These are phyloP conservation scores for Hordeum vulgare DNA, from an alignment of 176 grass and related monocot genomes.

Conservation along the genomic window DNA sequence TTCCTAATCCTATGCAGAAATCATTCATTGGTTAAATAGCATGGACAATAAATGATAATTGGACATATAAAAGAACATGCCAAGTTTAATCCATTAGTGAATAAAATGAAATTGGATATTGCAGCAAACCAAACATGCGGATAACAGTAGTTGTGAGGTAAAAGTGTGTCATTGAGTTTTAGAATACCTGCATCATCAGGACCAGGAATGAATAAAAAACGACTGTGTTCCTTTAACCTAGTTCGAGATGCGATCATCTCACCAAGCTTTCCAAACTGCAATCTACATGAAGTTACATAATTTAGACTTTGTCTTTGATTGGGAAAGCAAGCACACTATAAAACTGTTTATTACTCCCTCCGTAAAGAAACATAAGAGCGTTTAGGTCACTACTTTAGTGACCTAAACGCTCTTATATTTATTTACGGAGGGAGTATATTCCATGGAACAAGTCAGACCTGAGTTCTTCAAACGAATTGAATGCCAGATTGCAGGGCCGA, in stretches of 20 bases:
- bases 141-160: constrained; percentile 12
- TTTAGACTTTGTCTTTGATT: neutral
- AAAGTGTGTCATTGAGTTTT: constrained; percentile 5
- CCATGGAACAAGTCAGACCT: constrained; percentile 36
- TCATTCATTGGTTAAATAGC: constrained; percentile 11
- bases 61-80: neutral
- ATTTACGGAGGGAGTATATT: too few relatives aligned
- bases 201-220: constrained; percentile 88
- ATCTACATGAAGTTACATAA: constrained; percentile 37
- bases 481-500: constrained; percentile 72
- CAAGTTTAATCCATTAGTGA: neutral
- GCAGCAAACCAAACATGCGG: neutral
- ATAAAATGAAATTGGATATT: neutral
- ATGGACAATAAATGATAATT: constrained; percentile 5
- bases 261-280: constrained; percentile 86
- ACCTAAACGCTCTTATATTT: too few relatives aligned
- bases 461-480: constrained; percentile 77
- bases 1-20: constrained; percentile 8
- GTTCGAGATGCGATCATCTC: constrained; percentile 73
- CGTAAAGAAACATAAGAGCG: too few relatives aligned
- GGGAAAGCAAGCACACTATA: neutral
- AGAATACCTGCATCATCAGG: constrained; percentile 85
- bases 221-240: constrained; percentile 75
- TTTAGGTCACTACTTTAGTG: too few relatives aligned
- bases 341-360: too few relatives aligned